A percentile compares a stretch with the other conserved stretches of the same genome.
phyloP scores from a whole-genome alignment of 1,139 yeast genomes.

The Geotrichum restrictum region DNA sequence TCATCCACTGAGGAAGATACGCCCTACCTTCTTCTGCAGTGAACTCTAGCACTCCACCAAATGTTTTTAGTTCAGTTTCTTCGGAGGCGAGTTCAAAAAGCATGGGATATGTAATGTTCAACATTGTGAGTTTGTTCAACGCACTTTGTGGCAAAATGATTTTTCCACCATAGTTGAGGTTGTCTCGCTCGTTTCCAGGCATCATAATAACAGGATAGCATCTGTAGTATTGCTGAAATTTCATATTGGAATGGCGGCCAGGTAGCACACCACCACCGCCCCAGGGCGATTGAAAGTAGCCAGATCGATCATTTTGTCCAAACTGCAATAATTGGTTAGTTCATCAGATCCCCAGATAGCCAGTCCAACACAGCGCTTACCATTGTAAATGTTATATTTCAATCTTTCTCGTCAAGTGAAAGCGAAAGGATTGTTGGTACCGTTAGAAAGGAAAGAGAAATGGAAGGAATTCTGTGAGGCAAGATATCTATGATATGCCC shows the following conservation, averaged over 20 bases:
- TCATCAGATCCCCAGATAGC: neutral
- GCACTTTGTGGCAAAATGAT: slow-evolving; percentile 93
- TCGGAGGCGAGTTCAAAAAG: slow-evolving; percentile 75
- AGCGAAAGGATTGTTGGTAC: too few species aligned
- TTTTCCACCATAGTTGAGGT: slow-evolving; percentile 93
- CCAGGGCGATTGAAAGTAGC: slow-evolving; percentile 10
- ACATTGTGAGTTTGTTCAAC: slow-evolving; percentile 76
- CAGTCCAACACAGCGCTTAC: neutral
- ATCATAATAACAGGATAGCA: slow-evolving; percentile 90
- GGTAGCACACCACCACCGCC: slow-evolving; percentile 2
- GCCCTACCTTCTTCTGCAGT: slow-evolving; percentile 96
- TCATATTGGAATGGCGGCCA: slow-evolving; percentile 25
- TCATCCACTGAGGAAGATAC: slow-evolving; percentile 96
- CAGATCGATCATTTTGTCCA: slow-evolving; percentile 9
- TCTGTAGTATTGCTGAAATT: slow-evolving; percentile 77
- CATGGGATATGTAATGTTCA: slow-evolving; percentile 94
- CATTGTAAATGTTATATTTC: neutral
- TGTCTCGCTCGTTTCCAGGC: slow-evolving; percentile 76
- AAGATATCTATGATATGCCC: too few species aligned
- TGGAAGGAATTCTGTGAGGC: too few species aligned
- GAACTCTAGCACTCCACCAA: slow-evolving; percentile 93
- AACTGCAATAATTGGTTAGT: slow-evolving; percentile 1
- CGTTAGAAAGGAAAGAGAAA: too few species aligned
- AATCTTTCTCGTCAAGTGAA: too few species aligned
- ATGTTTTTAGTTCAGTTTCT: slow-evolving; percentile 57